Evolutionary conservation across 495 filamentous ascomycete species (phyloP).

Genomic region (Xylaria sp.): DNA sequence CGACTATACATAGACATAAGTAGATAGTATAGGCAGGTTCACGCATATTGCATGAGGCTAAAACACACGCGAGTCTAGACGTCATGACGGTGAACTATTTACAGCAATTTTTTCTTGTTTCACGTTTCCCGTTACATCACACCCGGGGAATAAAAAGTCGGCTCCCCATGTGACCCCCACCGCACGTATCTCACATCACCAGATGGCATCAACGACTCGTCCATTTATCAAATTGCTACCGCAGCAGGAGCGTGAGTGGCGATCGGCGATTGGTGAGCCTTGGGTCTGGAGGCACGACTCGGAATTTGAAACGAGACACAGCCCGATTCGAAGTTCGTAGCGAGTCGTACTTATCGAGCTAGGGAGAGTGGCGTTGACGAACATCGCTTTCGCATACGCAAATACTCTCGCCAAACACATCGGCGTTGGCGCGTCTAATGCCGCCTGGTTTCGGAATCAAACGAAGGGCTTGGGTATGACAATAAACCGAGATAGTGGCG

Average conservation of each 20-base stretch:
- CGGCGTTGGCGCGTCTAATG: not conserved
- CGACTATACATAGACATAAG: constrained; percentile 13
- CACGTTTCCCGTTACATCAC: constrained; percentile 20
- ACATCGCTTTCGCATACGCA: not conserved
- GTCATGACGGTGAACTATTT: constrained; percentile 20
- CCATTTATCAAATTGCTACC: not conserved
- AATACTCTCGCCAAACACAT: not conserved
- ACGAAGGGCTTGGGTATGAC: not conserved
- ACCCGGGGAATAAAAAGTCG: not conserved
- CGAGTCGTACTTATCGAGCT: not conserved
- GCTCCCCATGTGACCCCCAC: not conserved
- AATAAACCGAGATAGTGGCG: not conserved
- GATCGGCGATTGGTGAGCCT: not conserved
- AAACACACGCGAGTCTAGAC: constrained; percentile 14
- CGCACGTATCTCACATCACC: not conserved
- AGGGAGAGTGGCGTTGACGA: not conserved
- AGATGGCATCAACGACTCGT: not conserved
- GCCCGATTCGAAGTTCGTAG: no score
- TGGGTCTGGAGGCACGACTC: not conserved
- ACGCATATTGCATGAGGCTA: constrained; percentile 20
- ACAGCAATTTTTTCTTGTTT: constrained; percentile 20
- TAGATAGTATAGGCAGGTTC: constrained; percentile 9
- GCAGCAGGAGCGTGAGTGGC: not conserved
- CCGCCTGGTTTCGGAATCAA: not conserved
- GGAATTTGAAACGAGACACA: constrained; percentile 7